Evolutionary conservation across 768 basidiomycete species (phyloP).

Genomic region (Boletus rubroflammeus): DNA sequence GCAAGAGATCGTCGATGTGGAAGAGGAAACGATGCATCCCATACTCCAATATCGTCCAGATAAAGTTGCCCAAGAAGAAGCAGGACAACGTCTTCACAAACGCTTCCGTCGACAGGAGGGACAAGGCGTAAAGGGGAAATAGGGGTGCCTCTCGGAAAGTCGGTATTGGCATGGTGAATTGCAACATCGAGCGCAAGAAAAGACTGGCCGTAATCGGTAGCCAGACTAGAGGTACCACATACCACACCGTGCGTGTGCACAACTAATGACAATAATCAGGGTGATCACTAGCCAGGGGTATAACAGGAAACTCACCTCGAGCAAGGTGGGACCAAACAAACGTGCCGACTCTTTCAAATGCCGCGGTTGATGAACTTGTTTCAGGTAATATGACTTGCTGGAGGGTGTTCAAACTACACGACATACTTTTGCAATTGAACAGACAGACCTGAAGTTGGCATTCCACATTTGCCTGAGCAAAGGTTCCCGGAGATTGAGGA

Average conservation of each 20-base stretch:
- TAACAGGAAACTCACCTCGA: slow-evolving; percentile 57
- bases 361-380: slow-evolving; percentile 96
- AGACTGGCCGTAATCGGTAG: slow-evolving; percentile 80
- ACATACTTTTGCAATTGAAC: slow-evolving; percentile 13
- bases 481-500: slow-evolving; percentile 86
- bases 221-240: slow-evolving; percentile 90
- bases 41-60: slow-evolving; percentile 97
- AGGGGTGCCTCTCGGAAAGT: slow-evolving; percentile 54
- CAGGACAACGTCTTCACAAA: slow-evolving; percentile 56
- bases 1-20: slow-evolving; percentile 86
- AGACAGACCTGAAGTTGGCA: slow-evolving; percentile 74
- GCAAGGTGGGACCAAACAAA: slow-evolving; percentile 75
- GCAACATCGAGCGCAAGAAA: slow-evolving; percentile 74
- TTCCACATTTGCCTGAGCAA: slow-evolving; percentile 84
- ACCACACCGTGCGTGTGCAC: slow-evolving; percentile 88
- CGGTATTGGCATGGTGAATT: slow-evolving; percentile 73
- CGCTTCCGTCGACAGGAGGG: slow-evolving; percentile 47
- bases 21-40: slow-evolving; percentile 93
- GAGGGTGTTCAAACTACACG: slow-evolving; percentile 2
- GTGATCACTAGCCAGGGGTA: not conserved
- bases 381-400: slow-evolving; percentile 92
- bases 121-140: slow-evolving; percentile 49
- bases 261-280: slow-evolving; percentile 40
- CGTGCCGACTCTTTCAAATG: slow-evolving; percentile 81
- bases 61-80: slow-evolving; percentile 80